phyloP scores from a whole-genome alignment of 2,329 filamentous ascomycete genomes.

The Trichoderma brevicompactum region DNA sequence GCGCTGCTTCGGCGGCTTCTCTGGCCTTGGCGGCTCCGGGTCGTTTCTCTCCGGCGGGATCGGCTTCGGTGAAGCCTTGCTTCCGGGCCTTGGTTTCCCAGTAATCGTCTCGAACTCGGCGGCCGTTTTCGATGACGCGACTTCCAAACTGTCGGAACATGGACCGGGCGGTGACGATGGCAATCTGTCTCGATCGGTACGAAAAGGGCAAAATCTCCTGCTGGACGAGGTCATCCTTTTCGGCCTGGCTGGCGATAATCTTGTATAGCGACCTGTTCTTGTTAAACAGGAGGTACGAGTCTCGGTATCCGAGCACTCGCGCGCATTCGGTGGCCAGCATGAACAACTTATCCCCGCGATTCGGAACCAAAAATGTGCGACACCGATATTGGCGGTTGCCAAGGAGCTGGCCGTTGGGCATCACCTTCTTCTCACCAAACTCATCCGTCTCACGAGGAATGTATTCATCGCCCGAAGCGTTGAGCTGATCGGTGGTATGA shows the following conservation, averaged over 20 bases:
- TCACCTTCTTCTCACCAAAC: slow-evolving; percentile 91
- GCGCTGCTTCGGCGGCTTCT: slow-evolving; percentile 73
- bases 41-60: slow-evolving; percentile 92
- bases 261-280: slow-evolving; percentile 97
- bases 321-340: slow-evolving; percentile 99
- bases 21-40: slow-evolving; percentile 88
- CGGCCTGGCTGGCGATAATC: slow-evolving; percentile 92
- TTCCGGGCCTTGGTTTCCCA: slow-evolving; percentile 98
- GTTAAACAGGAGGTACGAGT: slow-evolving; percentile 98
- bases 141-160: slow-evolving; percentile 99
- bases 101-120: slow-evolving; percentile 94
- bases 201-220: slow-evolving; percentile 97
- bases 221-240: slow-evolving; percentile 94
- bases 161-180: slow-evolving; percentile 93
- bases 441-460: slow-evolving; percentile 92
- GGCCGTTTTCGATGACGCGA: slow-evolving; percentile 85
- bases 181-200: slow-evolving; percentile 97
- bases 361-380: slow-evolving; percentile 89
- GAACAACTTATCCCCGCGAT: slow-evolving; percentile 90
- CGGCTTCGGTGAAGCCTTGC: slow-evolving; percentile 97
- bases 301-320: slow-evolving; percentile 87
- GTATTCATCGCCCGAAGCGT: slow-evolving; percentile 89
- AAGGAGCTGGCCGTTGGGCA: slow-evolving; percentile 77
- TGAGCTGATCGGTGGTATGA: slow-evolving; percentile 95
- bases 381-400: slow-evolving; percentile 89